Conservation (phyloP, 495 filamentous ascomycete genomes). For the Podospora sp. region DNA sequence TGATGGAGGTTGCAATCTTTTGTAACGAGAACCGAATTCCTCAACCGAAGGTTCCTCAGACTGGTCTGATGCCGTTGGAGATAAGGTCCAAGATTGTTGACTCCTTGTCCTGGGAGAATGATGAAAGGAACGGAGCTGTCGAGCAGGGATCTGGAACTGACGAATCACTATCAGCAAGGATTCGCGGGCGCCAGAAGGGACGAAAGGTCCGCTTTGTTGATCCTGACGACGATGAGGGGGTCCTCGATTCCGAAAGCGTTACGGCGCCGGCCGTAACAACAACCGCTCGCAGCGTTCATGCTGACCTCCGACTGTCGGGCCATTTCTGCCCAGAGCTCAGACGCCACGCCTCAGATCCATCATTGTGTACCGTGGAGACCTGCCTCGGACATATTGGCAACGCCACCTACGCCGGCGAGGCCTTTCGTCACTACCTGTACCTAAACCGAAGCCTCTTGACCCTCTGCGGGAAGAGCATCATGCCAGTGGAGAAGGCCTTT, state of each 20-base stretch:
- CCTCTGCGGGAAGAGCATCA: no score
- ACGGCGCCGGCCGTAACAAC: background rate
- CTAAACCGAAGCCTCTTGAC: no score
- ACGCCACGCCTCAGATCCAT: background rate
- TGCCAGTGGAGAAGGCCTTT: no score
- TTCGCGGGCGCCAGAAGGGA: background rate
- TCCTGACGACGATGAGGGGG: background rate
- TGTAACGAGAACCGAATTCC: background rate
- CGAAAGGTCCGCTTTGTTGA: background rate
- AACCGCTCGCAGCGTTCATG: background rate
- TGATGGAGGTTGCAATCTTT: background rate
- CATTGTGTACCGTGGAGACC: no score
- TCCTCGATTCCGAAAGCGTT: background rate
- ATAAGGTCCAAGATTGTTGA: background rate
- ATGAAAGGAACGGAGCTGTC: no score
- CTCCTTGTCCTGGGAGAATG: background rate
- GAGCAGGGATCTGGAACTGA: no score
- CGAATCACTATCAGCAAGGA: background rate
- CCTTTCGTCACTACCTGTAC: no score
- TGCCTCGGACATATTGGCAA: no score
- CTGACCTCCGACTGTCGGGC: background rate
- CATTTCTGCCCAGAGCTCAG: background rate
- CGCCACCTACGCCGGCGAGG: no score
- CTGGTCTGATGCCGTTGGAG: background rate
- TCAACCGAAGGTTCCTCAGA: background rate